phyloP scores from a whole-genome alignment of 2,329 filamentous ascomycete species.

The Helotiales sp. region DNA sequence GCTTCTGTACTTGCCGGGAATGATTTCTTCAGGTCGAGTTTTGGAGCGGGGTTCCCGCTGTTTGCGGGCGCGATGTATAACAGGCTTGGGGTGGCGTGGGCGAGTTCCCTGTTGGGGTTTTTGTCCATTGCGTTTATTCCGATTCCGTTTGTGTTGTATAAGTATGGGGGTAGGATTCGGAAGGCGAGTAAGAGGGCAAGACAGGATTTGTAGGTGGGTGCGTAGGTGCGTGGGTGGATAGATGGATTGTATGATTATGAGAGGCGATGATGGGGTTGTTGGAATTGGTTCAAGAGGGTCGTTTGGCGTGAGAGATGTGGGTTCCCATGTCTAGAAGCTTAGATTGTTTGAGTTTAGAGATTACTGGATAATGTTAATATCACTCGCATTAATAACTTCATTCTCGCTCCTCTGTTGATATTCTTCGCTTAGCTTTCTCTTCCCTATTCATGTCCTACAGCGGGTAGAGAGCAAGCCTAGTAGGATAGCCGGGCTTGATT shows the following conservation, averaged over 20 bases:
- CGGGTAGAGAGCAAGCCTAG: too few relatives aligned
- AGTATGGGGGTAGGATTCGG: conserved; percentile 35
- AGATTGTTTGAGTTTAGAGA: too few relatives aligned
- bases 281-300: too few relatives aligned
- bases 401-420: too few relatives aligned
- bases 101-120: conserved; percentile 43
- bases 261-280: too few relatives aligned
- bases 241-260: not conserved
- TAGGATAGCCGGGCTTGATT: too few relatives aligned
- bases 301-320: too few relatives aligned
- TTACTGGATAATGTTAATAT: too few relatives aligned
- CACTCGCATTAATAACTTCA: too few relatives aligned
- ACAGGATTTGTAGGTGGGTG: conserved; percentile 31
- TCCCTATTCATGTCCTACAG: too few relatives aligned
- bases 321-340: too few relatives aligned
- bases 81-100: conserved; percentile 44
- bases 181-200: conserved; percentile 34
- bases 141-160: conserved; percentile 37
- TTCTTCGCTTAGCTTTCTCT: too few relatives aligned
- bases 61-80: conserved; percentile 44
- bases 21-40: conserved; percentile 44
- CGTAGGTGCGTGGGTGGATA: not conserved
- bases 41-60: conserved; percentile 46
- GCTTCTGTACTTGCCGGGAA: conserved; percentile 48
- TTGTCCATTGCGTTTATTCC: conserved; percentile 41